Base-by-base conservation (phyloP, 345 rosid species). In the Cardamine occulta region DNA sequence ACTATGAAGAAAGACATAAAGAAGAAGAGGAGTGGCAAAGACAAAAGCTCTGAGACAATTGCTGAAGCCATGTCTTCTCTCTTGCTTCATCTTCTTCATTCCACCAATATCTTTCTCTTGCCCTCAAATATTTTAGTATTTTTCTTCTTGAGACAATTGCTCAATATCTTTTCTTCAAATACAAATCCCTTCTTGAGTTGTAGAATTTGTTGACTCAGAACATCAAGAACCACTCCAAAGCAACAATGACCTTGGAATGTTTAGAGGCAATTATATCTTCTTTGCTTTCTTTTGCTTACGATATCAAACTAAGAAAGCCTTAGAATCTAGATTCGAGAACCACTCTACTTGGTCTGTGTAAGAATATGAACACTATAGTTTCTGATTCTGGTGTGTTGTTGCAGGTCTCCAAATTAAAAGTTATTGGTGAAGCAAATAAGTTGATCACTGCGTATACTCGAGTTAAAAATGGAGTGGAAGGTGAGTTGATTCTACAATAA, bases 381-480 rank as follows among this genome's bases (percentile, higher is more conserved):
- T 65, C 11, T 61, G 63, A 53, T n/a, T 60, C 57, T 62, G 28
- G 12, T 29, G 34, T 35, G 55, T 24, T 68, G 52, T 58, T 67
- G 70, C 68, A 88, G 91, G 89, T 90, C 67, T 75, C 83, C 52
- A 91, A 90, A 79, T 81, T 91, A 12, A 91, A 89, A 85, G 84
- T 88, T 74, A 80, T 86, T 73, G 96, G 94, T 19, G 91, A 88
- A 71, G 91, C 96, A 5, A 89, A 87, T 81, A 86, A 93, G 82
- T 83, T 91, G 60, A 85, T 89, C 63, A 96, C 97, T 0, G 98
- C 89, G 75, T 71, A 84, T 49, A 72, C 84, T 72, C 94, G 88
- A 76, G 78, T 93, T 8, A 86, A 76, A 75, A 85, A 89, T 80
- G 98, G 96, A 4, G 77, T 93, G 23, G 32, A 34, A 51, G 79